Base-by-base conservation (phyloP, 2,329 filamentous ascomycete genomes). In the Diplodia mutila region DNA sequence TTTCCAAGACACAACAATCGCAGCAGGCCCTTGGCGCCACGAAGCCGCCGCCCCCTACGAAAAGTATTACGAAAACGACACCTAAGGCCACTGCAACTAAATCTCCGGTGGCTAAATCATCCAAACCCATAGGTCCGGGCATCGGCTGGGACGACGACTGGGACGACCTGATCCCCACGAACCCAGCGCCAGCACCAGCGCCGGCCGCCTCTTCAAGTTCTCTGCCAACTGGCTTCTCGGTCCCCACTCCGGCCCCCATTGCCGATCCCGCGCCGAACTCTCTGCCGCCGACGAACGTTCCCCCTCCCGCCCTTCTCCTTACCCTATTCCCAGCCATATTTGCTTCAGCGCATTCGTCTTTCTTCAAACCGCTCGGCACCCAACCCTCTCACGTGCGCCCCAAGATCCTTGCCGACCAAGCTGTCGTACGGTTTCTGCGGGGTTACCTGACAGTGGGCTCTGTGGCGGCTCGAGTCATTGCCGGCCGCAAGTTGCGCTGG, bases 401-500 rank as follows among this genome's bases (percentile, higher is more conserved):
- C 69, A 85, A 85, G 64, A 83, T 93, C 18, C 80, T 93, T 25
- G 84, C 88, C 4, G 85, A 91, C 67, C 83, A 87, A 1, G 84
- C 84, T 32, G 89, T 89, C 0, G 80, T 88, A 11, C 78, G 83
- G 4, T 93, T 92, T 70, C 82, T 94, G 1, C 81, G 83, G 61
- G 86, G 85, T 29, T 92, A 91, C 70, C 78, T 93, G 3, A 71
- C 82, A 82, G 68, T 92, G 5, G 86, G 86, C 0, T 85, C 84
- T 2, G 91, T 93, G 12, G 89, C 90, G 27, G 91, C 88, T n/a
- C 90, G 90, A 53, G 86, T 97, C 61, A 89, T 97, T 67, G 91
- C 92, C 1, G 94, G 94, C 12, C 89, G 94, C 68, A 93, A 92
- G 74, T 82, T 91, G 63, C 90, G 94, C 67, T 98, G 94, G 94